Percentiles rank a stretch among this genome's conserved stretches.
phyloP scores from a whole-genome alignment of 2,329 filamentous ascomycete genomes.

The Aspergillus felis region DNA sequence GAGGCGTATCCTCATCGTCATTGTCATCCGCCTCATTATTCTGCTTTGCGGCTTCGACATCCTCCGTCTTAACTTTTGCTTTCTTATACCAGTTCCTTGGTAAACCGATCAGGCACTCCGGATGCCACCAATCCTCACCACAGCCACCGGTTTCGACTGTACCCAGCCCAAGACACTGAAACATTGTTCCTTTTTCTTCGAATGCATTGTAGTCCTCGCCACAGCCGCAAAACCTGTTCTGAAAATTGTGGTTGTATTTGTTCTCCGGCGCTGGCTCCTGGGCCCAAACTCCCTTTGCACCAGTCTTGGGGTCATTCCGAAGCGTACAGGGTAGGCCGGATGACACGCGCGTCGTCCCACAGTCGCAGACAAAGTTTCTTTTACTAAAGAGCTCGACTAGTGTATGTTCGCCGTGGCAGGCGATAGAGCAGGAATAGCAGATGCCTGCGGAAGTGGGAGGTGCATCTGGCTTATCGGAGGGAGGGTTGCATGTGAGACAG shows the following conservation, averaged over 20 bases:
- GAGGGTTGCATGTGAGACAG: conserved; percentile 88
- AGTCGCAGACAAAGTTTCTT: conserved; percentile 94
- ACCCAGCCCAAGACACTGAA: conserved; percentile 86
- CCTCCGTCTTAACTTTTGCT: conserved; percentile 17
- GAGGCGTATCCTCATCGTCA: conserved; percentile 55
- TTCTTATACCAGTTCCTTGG: conserved; percentile 61
- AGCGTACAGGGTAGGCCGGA: conserved; percentile 69
- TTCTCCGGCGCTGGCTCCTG: conserved; percentile 68
- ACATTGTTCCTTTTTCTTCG: conserved; percentile 94
- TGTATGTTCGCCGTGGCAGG: conserved; percentile 91
- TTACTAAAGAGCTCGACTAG: conserved; percentile 96
- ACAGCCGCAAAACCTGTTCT: conserved; percentile 88
- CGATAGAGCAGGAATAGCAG: conserved; percentile 95
- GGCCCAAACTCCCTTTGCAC: conserved; percentile 73
- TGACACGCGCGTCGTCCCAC: conserved; percentile 78
- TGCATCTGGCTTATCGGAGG: conserved; percentile 59
- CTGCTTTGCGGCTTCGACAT: conserved; percentile 20
- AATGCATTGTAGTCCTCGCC: conserved; percentile 82
- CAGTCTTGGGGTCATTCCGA: conserved; percentile 68
- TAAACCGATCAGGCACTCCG: conserved; percentile 81
- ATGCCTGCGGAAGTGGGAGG: conserved; percentile 73
- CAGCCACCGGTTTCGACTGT: conserved; percentile 78
- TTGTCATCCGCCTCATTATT: conserved; percentile 32
- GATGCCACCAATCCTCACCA: conserved; percentile 97
- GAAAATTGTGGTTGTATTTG: conserved; percentile 93